Base-by-base conservation (phyloP, 2,329 filamentous ascomycete genomes). In the Pestalotiopsis sp. region DNA sequence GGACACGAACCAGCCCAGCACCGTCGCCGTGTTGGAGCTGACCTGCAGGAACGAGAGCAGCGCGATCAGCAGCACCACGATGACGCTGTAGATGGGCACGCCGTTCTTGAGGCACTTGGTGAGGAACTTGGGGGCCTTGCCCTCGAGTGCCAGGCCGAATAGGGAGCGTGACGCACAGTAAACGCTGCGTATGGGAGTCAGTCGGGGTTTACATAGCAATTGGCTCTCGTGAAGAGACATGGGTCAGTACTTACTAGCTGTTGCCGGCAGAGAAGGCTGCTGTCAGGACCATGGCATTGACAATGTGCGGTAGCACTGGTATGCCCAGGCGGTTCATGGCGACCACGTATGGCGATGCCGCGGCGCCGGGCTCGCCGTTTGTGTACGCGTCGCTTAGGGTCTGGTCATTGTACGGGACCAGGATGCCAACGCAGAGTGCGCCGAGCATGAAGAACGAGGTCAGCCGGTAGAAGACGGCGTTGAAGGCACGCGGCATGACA, bases 381-480 rank as follows among this genome's bases (percentile, higher is more conserved):
- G 80, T 80, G 74, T 92, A 92, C 0, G 90, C 91, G 4, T 83
- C 85, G 2, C 80, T 85, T 73, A 95, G 80, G 57, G 88, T 86
- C 1, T 82, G 73, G 72, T 93, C 91, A 69, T 93, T 85, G 78
- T 91, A 91, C 1, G 93, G 87, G 49, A 95, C 89, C 25, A 93
- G 77, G 64, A 94, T 91, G 9, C 92, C 92, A 4, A 94, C 90
- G 23, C 87, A 89, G 2, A 96, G 84, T 0, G 91, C 89, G 1
- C 92, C 92, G 1, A 94, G 86, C 52, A 93, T 87, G 80, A 94
- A 95, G 78, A 95, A 95, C 1, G 87, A 82, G 0, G 91, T 91
- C 40, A 95, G 82, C 40, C 93, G 90, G 79, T 93, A 94, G 78
- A 95, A 94, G 1, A 95, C 92, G 63, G 91, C 89, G 70, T 93